Conservation (phyloP, 2,329 filamentous ascomycete species). For the Aspergillus spinulosporus region DNA sequence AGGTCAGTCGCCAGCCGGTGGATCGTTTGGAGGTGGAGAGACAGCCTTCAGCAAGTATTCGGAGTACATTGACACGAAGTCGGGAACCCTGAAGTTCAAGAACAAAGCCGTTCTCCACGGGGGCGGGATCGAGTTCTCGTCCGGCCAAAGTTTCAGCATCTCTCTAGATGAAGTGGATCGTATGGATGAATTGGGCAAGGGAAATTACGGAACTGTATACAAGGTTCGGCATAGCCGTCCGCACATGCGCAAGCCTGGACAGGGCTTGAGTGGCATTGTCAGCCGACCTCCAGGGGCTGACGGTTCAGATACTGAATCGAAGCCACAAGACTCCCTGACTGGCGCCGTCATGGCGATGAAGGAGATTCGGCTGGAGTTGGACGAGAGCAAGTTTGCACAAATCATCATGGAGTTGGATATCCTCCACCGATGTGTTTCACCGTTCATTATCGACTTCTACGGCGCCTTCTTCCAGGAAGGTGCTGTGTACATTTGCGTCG, state of each 20-base stretch:
- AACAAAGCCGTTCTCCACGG: conserved; percentile 88
- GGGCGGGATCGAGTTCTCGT: conserved; percentile 87
- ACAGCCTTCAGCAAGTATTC: conserved; percentile 67
- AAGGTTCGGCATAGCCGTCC: conserved; percentile 85
- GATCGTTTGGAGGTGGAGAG: conserved; percentile 41
- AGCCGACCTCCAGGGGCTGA: conserved; percentile 35
- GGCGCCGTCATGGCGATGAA: conserved; percentile 98
- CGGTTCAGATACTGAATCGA: conserved; percentile 18
- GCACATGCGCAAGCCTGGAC: conserved; percentile 59
- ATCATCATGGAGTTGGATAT: conserved; percentile 98
- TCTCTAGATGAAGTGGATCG: conserved; percentile 95
- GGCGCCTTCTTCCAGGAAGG: conserved; percentile 99
- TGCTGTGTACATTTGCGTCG: conserved; percentile 98
- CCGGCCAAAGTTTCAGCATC: conserved; percentile 86
- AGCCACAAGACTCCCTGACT: conserved; percentile 33
- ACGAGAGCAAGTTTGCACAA: conserved; percentile 93
- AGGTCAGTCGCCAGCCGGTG: conserved; percentile 30
- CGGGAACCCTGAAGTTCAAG: conserved; percentile 87
- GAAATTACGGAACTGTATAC: conserved; percentile 97
- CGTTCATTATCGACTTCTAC: conserved; percentile 98
- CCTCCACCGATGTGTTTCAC: conserved; percentile 88
- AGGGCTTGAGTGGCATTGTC: conserved; percentile 62
- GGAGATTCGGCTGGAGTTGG: conserved; percentile 90
- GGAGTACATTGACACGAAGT: conserved; percentile 87
- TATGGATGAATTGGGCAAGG: conserved; percentile 89